A percentile compares a stretch with the other conserved stretches of the same genome.
These are phyloP conservation scores for Trichaptum fuscoviolaceum DNA, from an alignment of 768 basidiomycete species.

Conservation along the genomic window DNA sequence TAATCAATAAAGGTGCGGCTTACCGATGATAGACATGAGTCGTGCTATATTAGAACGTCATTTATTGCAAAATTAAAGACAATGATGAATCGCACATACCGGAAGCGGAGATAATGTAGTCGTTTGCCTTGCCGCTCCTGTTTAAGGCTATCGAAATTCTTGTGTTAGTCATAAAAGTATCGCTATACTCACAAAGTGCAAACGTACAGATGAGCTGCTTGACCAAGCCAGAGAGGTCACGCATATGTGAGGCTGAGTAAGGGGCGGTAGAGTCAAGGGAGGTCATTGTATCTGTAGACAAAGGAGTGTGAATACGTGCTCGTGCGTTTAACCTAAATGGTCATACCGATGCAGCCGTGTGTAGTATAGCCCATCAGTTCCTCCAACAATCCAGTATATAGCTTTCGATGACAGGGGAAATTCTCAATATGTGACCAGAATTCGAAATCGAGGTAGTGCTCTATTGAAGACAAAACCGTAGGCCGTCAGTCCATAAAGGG, in stretches of 20 bases:
- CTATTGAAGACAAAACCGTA: neutral
- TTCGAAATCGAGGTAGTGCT: neutral
- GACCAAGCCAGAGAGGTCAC: neutral
- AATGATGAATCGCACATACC: neutral
- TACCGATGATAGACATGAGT: conserved; percentile 2
- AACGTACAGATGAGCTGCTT: neutral
- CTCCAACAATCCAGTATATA: neutral
- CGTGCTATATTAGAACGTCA: neutral
- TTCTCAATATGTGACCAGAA: neutral
- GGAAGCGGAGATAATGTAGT: neutral
- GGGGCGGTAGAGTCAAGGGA: neutral
- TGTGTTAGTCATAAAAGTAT: neutral
- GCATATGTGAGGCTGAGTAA: neutral
- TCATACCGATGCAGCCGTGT: conserved; percentile 2
- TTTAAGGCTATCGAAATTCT: neutral
- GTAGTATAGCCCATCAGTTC: neutral
- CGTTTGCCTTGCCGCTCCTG: neutral
- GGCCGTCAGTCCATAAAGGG: neutral
- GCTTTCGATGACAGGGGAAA: neutral
- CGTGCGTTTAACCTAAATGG: neutral
- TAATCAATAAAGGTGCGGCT: neutral
- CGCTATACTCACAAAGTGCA: neutral
- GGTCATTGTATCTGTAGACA: conserved; percentile 2
- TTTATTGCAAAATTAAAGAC: neutral
- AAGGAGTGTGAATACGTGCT: neutral